Evolutionary conservation across 129 eudicot species (phyloP).

Genomic region (Glebionis coronaria): DNA sequence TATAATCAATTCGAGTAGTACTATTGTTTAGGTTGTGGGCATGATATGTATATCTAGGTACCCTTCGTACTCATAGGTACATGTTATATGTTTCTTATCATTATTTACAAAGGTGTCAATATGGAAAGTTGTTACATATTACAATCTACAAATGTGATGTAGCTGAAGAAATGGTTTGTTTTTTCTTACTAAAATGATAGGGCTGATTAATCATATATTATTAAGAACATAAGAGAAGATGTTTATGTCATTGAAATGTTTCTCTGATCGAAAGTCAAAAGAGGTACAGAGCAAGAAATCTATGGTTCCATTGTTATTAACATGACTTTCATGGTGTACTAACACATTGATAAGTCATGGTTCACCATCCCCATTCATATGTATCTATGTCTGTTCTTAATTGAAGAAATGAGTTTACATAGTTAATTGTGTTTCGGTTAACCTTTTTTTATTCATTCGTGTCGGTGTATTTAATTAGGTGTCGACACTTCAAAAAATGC

Average conservation of each 20-base stretch:
- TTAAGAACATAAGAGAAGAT: too few relatives aligned
- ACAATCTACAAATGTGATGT: background rate
- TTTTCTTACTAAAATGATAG: too few relatives aligned
- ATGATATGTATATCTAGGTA: conserved; percentile 12
- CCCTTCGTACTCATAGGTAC: conserved; percentile 11
- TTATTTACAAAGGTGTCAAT: conserved; percentile 15
- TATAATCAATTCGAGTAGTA: conserved; percentile 22
- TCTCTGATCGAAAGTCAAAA: background rate
- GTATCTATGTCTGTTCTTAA: background rate
- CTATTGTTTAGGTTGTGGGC: conserved; percentile 25
- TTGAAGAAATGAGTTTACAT: background rate
- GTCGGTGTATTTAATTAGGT: conserved; percentile 39
- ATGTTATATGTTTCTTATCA: conserved; percentile 29
- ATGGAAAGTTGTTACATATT: background rate
- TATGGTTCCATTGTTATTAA: conserved; percentile 9
- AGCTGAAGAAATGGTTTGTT: background rate
- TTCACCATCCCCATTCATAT: conserved; percentile 30
- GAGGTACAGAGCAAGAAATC: background rate
- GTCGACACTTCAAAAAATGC: conserved; percentile 69
- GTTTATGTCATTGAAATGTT: background rate
- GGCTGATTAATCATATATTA: too few relatives aligned
- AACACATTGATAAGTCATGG: conserved; percentile 18
- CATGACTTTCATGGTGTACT: conserved; percentile 18
- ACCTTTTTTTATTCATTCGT: background rate
- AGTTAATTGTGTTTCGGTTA: background rate